Base-by-base conservation (phyloP, 208 protist species). In the Trypanosoma melophagium region DNA sequence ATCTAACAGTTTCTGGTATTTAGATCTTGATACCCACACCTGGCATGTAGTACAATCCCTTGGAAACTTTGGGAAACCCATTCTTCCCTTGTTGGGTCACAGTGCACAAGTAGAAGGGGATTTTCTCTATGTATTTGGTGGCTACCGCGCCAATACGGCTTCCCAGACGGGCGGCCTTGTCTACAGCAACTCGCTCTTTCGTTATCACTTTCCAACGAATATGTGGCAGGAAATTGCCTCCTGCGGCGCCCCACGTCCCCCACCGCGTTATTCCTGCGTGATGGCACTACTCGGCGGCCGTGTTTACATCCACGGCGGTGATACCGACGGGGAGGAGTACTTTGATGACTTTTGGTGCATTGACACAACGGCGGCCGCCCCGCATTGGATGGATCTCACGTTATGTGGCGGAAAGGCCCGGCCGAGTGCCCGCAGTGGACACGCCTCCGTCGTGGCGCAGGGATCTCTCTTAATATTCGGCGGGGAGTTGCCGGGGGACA, bases 291-390 rank as follows among this genome's bases (percentile, higher is more conserved):
- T 78, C 22, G 22, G 68, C 45, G 79, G 78, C 8, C 61, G 59
- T 28, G 59, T 91, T 17, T 90, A 86, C 66, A 69, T 96, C 44
- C 88, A 87, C 38, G 90, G 90, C 44, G 90, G 90, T 0, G 90
- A 96, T 52, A 71, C 71, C n/a, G 82, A 88, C 58, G 58, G 80
- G n/a, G 40, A 68, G 2, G 55, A 76, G 24, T 96, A 93, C 79
- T 96, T 81, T 68, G 71, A 81, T 53, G 86, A 93, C 68, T 82
- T 89, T 31, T 96, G 90, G 87, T 60, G 41, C 47, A 64, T 93
- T 13, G 72, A 88, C 61, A 66, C 80, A 12, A 38, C 2, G 0
- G 4, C 31, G 7, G 14, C 52, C 7, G 8, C 47, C 5, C 44
- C 69, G 28, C 69, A 47, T 7, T 70, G 71, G 60, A 13, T 56